Evolutionary conservation across 2,329 filamentous ascomycete genomes (phyloP).

Genomic region (Emericellopsis cladophorae): DNA sequence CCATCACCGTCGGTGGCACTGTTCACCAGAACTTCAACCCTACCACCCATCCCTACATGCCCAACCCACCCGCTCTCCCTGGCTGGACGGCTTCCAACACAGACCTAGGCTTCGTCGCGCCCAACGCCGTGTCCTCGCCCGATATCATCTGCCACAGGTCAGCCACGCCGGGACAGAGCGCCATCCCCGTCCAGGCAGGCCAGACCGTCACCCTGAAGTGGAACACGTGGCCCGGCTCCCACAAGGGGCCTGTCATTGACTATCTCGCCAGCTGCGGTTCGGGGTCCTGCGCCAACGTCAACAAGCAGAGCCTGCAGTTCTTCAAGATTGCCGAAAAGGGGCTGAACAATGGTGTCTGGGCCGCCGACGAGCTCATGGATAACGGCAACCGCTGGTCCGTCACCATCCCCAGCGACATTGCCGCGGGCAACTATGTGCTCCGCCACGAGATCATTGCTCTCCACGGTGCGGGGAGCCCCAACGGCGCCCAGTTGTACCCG

Average conservation of each 20-base stretch:
- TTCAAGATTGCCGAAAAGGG: constrained; percentile 50
- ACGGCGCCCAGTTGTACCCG: constrained; percentile 35
- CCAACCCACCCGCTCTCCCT: constrained; percentile 8
- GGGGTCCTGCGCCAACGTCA: constrained; percentile 29
- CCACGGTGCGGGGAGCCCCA: constrained; percentile 26
- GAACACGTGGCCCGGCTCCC: constrained; percentile 24
- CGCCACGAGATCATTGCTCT: constrained; percentile 45
- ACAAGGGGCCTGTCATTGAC: constrained; percentile 41
- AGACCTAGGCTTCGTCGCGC: constrained; percentile 34
- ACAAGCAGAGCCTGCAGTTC: constrained; percentile 38
- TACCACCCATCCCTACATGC: background rate
- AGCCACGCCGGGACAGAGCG: constrained; percentile 18
- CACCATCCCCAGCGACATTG: constrained; percentile 30
- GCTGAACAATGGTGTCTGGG: constrained; percentile 38
- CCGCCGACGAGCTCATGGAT: constrained; percentile 33
- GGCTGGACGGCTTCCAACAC: constrained; percentile 25
- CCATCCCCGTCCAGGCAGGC: constrained; percentile 21
- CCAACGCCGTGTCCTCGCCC: constrained; percentile 17
- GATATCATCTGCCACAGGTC: constrained; percentile 31
- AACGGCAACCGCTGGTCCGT: constrained; percentile 31
- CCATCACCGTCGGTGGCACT: constrained; percentile 2
- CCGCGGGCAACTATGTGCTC: constrained; percentile 38
- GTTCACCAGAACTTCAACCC: constrained; percentile 4
- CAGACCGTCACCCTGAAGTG: constrained; percentile 22
- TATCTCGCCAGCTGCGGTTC: constrained; percentile 44